phyloP scores from a whole-genome alignment of 78 protist genomes.

The Dictyostelium brefeldianum region DNA sequence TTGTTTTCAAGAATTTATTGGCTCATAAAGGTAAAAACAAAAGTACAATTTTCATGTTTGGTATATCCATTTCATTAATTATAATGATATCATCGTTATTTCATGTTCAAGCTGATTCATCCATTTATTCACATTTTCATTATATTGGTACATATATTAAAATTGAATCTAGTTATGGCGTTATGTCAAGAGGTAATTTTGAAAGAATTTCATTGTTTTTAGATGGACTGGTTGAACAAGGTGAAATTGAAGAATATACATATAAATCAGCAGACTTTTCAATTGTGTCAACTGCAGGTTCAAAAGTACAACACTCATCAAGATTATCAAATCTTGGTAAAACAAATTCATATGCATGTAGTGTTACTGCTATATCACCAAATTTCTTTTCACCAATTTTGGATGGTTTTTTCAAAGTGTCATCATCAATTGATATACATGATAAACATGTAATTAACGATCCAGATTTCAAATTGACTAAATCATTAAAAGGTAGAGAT shows the following conservation, averaged over 20 bases:
- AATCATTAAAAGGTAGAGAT: background rate
- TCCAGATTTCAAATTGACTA: background rate
- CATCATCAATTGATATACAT: background rate
- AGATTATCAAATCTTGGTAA: background rate
- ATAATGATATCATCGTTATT: conserved; percentile 85
- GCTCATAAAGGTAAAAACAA: conserved; percentile 94
- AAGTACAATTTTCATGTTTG: conserved; percentile 94
- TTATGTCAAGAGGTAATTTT: background rate
- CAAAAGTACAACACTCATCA: background rate
- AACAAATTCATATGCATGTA: background rate
- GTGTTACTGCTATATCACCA: background rate
- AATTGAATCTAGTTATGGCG: background rate
- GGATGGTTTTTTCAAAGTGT: conserved; percentile 42
- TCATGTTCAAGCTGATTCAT: conserved; percentile 36
- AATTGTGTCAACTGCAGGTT: background rate
- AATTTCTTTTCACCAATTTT: background rate
- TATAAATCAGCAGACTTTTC: background rate
- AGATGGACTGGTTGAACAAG: background rate
- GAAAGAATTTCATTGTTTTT: background rate
- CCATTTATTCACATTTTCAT: background rate
- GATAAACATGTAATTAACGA: background rate
- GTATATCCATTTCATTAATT: conserved; percentile 90
- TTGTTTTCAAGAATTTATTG: conserved; percentile 90
- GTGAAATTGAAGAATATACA: background rate
- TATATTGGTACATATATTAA: background rate